Conservation (phyloP, 306 rosid genomes). For the Citrullus mucosospermus region DNA sequence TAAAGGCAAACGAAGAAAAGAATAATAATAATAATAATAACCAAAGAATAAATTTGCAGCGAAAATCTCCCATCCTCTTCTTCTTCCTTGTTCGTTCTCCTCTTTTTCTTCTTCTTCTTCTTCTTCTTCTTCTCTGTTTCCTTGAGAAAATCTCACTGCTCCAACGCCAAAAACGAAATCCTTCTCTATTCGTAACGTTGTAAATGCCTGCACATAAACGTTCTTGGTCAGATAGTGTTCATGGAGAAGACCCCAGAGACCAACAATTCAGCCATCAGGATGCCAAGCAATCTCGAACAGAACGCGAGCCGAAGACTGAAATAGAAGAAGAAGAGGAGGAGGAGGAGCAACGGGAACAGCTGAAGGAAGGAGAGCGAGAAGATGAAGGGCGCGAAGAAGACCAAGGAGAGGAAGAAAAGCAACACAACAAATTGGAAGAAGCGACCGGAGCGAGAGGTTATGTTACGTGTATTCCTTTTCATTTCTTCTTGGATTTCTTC, state of each 20-base stretch:
- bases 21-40: not conserved
- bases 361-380: not conserved
- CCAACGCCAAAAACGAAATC: not conserved
- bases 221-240: conserved; percentile 26
- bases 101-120: not conserved
- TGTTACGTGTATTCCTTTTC: conserved; percentile 21
- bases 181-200: conserved; percentile 4
- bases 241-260: conserved; percentile 33
- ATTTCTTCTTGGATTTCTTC: not conserved
- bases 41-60: conserved; percentile 2
- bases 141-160: not conserved
- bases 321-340: conserved; percentile 13
- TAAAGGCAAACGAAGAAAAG: not conserved
- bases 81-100: not conserved
- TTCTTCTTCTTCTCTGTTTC: not conserved
- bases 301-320: conserved; percentile 13
- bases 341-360: not conserved
- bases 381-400: conserved; percentile 9
- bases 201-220: conserved; percentile 98
- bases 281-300: conserved; percentile 40
- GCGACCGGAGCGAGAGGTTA: conserved; percentile 39
- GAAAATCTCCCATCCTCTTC: conserved; percentile 21
- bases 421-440: not conserved
- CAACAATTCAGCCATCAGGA: conserved; percentile 24
- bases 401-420: conserved; percentile 6